Base-by-base conservation (phyloP, 495 filamentous ascomycete genomes). In the Podospora bellae-mahoneyi region DNA sequence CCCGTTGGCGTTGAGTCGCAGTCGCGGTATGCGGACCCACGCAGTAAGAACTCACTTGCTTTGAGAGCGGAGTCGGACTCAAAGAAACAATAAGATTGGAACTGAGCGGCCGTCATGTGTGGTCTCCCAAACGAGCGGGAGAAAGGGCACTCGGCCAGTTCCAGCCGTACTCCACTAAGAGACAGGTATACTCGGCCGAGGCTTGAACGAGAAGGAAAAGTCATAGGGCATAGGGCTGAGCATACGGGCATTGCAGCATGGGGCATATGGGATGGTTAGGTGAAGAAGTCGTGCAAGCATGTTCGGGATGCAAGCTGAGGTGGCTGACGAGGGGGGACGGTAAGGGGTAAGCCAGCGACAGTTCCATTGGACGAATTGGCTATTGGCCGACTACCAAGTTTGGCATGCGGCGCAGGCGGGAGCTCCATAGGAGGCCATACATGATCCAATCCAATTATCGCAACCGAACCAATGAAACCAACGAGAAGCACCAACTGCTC, bases 201-300 rank as follows among this genome's bases (percentile, higher is more conserved):
- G 39, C 39, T 6, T 48, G 39, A 32, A 32, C 30, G 30, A 32
- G 30, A 48, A 48, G 13, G 39, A 48, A 13, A 48, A 10, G 58
- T 57, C 64, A 63, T 66, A 69, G 53, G 68, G 68, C 68, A 65
- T 63, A 68, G 55, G 64, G 55, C n/a, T 58, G n/a, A 61, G 5
- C 5, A 28, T 2, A 44, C 32, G 64, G n/a, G 27, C 28, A 19
- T 60, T 58, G 53, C 53, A 58, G 60, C 39, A 63, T 23, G 23
- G 34, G 60, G 48, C 58, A 60, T 27, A 48, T 26, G 19, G 19
- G 19, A 20, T 26, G 7, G 13, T 7, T 15, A n/a, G 13, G 10
- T 9, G 54, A 20, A 56, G 23, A 56, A 56, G 54, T 5, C 54
- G 54, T 3, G 54, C 30, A 32, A 7, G 30, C 39, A 48, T 48